Conservation (phyloP, 2,329 filamentous ascomycete genomes). For the Cladophialophora immunda region DNA sequence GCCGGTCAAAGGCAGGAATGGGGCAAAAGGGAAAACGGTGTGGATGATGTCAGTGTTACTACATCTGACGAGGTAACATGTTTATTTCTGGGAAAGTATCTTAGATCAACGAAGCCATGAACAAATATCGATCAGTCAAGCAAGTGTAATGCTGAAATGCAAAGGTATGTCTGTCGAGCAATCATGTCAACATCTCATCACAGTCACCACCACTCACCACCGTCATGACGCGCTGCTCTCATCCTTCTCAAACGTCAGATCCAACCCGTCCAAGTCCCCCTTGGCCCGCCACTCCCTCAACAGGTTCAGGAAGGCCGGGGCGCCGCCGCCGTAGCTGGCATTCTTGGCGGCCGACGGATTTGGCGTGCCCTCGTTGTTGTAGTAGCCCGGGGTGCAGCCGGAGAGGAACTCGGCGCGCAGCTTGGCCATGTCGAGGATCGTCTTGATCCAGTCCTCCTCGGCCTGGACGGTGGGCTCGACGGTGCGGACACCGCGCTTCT, state of each 20-base stretch:
- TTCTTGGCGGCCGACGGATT: slow-evolving; percentile 19
- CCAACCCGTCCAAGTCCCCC: slow-evolving; percentile 32
- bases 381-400: slow-evolving; percentile 37
- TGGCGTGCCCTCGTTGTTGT: slow-evolving; percentile 34
- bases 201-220: neutral
- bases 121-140: neutral
- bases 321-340: slow-evolving; percentile 33
- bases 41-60: neutral
- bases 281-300: slow-evolving; percentile 33
- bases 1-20: too few species aligned
- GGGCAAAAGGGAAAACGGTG: too few species aligned
- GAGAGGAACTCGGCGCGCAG: slow-evolving; percentile 26
- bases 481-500: slow-evolving; percentile 26
- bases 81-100: neutral
- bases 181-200: neutral
- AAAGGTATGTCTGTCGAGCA: too few species aligned
- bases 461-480: slow-evolving; percentile 34
- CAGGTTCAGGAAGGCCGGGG: slow-evolving; percentile 27
- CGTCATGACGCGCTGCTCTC: neutral
- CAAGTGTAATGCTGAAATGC: too few species aligned
- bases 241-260: slow-evolving; percentile 15
- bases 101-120: neutral
- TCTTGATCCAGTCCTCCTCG: slow-evolving; percentile 34
- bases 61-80: neutral
- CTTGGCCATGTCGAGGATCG: slow-evolving; percentile 24